Base-by-base conservation (phyloP, 495 filamentous ascomycete genomes). In the Xylaria grammica region DNA sequence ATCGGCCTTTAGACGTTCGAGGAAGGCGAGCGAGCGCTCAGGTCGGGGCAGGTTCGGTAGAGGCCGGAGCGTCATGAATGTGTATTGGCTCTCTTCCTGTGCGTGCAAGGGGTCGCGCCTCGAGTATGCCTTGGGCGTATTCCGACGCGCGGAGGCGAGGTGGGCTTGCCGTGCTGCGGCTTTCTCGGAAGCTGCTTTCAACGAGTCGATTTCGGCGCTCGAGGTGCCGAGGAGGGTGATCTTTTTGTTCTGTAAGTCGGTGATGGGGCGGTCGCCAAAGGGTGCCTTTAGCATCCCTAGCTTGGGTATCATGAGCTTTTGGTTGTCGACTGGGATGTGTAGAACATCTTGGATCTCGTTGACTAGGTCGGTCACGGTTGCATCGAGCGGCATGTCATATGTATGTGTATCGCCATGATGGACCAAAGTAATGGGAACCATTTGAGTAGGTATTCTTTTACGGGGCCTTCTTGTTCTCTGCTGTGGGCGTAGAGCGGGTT, bases 11-110 rank as follows among this genome's bases (percentile, higher is more conserved):
- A 99, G 83, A 0, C 91, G 87, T 68, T 89, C 80, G 32, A 99
- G 87, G 76, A 93, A 95, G n/a, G 79, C 71, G 2, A 86, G 83
- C 11, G 86, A 88, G 55, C 85, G 85, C 9, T 84, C 73, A 0
- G 93, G 87, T 67, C 89, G 79, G 0, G 94, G 93, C 0, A 99
- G 89, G 78, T 96, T 87, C 0, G 86, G 75, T 1, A 97, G 88
- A 2, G 92, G 91, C 17, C 88, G 85, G 27, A 97, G 75, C 10
- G 84, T 86, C 70, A 86, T 84, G 84, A 99, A 99, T 10, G 90
- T 96, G 82, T 96, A 96, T 64, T 78, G 81, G 46, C 75, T 72
- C 69, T 87, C 84, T 38, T 85, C 85, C 42, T 82, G 74, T 50
- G 69, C 70, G 71, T 32, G 72, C 65, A 40, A 42, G 40, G 56